Conservation (phyloP, 1,284 basidiomycete species). For the Phellinidium pouzarii region DNA sequence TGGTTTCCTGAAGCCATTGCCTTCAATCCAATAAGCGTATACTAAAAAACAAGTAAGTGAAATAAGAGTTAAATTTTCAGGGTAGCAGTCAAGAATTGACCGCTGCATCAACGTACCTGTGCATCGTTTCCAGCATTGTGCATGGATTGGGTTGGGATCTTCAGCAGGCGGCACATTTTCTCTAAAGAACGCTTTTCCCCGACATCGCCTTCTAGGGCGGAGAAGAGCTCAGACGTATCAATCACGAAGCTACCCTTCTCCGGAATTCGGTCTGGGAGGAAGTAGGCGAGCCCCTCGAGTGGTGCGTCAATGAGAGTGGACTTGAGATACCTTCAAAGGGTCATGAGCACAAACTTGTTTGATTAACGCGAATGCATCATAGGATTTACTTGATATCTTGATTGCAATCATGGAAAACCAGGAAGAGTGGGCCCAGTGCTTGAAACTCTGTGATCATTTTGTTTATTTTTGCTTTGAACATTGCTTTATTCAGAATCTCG, state of each 20-base stretch:
- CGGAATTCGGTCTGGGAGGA: slow-evolving; percentile 49
- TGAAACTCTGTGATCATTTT: slow-evolving; percentile 40
- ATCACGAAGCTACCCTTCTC: slow-evolving; percentile 53
- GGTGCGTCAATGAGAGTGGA: slow-evolving; percentile 42
- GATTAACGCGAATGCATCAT: background rate
- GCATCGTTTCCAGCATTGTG: slow-evolving; percentile 88
- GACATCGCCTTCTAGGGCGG: slow-evolving; percentile 56
- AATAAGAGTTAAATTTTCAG: background rate
- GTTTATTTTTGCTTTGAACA: slow-evolving; percentile 47
- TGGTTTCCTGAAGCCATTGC: slow-evolving; percentile 65
- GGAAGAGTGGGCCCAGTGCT: slow-evolving; percentile 55
- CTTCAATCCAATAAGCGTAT: slow-evolving; percentile 55
- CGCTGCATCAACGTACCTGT: slow-evolving; percentile 41
- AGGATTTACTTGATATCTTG: slow-evolving; percentile 63
- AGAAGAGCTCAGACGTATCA: slow-evolving; percentile 70
- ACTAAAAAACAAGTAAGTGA: slow-evolving; percentile 34
- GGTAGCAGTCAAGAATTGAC: background rate
- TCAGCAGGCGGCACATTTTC: slow-evolving; percentile 53
- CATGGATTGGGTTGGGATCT: slow-evolving; percentile 46
- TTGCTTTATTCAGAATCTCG: slow-evolving; percentile 41
- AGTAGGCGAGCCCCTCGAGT: slow-evolving; percentile 43
- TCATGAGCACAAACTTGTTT: slow-evolving; percentile 3
- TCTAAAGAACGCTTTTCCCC: slow-evolving; percentile 45
- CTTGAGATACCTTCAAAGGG: slow-evolving; percentile 44
- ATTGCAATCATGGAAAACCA: slow-evolving; percentile 71